phyloP scores from a whole-genome alignment of 2,329 filamentous ascomycete genomes.

The Decorospora gaudefroyi region DNA sequence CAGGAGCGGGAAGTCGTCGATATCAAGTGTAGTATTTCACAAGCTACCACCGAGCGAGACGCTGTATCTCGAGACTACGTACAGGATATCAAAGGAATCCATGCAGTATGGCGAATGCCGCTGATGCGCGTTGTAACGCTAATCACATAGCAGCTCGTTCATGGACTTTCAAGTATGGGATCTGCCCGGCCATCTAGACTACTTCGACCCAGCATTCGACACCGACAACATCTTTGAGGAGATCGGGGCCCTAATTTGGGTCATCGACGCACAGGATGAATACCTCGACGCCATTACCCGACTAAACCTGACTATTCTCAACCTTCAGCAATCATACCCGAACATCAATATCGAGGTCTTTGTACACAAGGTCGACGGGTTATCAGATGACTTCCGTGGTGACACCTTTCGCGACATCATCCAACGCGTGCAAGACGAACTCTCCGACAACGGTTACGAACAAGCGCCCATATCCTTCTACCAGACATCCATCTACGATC shows the following conservation, averaged over 20 bases:
- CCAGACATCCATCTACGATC: conserved; percentile 96
- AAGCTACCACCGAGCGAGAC: conserved; percentile 97
- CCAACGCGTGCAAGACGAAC: conserved; percentile 93
- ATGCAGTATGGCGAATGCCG: conserved; percentile 72
- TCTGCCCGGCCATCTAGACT: conserved; percentile 92
- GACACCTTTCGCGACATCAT: conserved; percentile 97
- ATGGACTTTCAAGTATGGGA: conserved; percentile 99
- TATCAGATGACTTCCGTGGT: conserved; percentile 93
- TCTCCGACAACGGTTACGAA: conserved; percentile 89
- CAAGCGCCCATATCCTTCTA: conserved; percentile 95
- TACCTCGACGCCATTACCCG: conserved; percentile 89
- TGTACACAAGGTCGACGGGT: conserved; percentile 98
- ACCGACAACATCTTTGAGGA: conserved; percentile 92
- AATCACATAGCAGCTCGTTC: conserved; percentile 70
- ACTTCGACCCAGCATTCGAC: conserved; percentile 86
- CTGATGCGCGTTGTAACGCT: neutral
- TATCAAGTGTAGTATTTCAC: conserved; percentile 98
- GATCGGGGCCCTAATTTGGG: conserved; percentile 94
- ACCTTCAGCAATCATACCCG: conserved; percentile 84
- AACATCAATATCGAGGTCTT: conserved; percentile 98
- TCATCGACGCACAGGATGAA: conserved; percentile 97
- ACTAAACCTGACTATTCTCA: conserved; percentile 85
- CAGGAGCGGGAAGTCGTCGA: conserved; percentile 97
- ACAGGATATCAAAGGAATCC: conserved; percentile 89
- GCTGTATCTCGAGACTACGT: conserved; percentile 92